Percentiles rank a stretch among this genome's conserved stretches.
Evolutionary conservation across 345 rosid species (phyloP).

Genomic region (Camelina neglecta): DNA sequence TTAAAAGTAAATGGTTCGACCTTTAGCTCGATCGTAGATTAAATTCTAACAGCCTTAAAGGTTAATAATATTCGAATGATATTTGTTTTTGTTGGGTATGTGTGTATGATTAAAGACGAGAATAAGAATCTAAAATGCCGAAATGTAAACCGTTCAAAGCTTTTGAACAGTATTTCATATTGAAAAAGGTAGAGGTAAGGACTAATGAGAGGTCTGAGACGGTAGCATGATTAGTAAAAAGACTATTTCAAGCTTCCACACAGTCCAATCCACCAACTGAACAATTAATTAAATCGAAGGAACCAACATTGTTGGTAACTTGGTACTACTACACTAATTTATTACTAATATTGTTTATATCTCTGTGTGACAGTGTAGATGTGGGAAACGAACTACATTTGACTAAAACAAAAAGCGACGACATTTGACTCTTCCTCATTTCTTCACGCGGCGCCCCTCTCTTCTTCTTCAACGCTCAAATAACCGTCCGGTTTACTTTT

Average conservation of each 20-base stretch:
- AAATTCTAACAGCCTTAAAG: not conserved
- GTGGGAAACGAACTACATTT: slow-evolving; percentile 32
- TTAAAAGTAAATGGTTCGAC: not conserved
- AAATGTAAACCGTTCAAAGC: slow-evolving; percentile 19
- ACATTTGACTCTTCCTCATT: slow-evolving; percentile 11
- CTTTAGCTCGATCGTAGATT: not conserved
- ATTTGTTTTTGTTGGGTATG: not conserved
- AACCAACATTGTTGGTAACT: slow-evolving; percentile 5
- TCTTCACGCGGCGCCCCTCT: slow-evolving; percentile 26
- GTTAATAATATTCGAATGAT: not conserved
- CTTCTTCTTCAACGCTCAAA: slow-evolving; percentile 11
- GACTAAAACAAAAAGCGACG: slow-evolving; percentile 27
- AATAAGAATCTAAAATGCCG: slow-evolving; percentile 6
- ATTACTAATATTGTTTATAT: not conserved
- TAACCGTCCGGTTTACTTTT: slow-evolving; percentile 24
- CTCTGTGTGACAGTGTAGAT: not conserved
- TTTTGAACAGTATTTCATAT: slow-evolving; percentile 29
- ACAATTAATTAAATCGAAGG: not conserved
- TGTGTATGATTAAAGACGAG: not conserved
- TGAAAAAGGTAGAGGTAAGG: slow-evolving; percentile 16
- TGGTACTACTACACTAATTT: not conserved
- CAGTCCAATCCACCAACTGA: slow-evolving; percentile 9
- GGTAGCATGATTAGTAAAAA: slow-evolving; percentile 26
- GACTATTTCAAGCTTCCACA: slow-evolving; percentile 8
- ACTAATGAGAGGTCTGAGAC: slow-evolving; percentile 13